Percentiles rank a stretch among this genome's conserved stretches.
Evolutionary conservation across 2,329 filamentous ascomycete genomes (phyloP).

Genomic region (Fusarium musae): DNA sequence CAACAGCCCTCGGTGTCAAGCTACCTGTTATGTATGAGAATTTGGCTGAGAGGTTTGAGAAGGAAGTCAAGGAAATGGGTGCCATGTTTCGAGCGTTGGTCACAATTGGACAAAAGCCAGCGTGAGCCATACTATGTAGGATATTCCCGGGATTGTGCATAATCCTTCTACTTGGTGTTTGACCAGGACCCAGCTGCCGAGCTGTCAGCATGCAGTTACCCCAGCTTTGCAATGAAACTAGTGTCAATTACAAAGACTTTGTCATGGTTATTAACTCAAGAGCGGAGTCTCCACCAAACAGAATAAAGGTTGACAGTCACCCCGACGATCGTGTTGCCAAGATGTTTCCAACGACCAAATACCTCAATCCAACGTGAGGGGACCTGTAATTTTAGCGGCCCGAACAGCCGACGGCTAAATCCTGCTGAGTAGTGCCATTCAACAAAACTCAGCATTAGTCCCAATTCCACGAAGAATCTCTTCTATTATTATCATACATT

Average conservation of each 20-base stretch:
- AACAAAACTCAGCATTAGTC: background rate
- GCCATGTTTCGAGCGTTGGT: slow-evolving; percentile 5
- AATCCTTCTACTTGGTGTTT: background rate
- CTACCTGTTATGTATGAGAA: background rate
- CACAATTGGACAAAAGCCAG: background rate
- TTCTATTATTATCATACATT: no score
- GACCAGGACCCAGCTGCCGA: background rate
- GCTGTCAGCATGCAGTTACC: background rate
- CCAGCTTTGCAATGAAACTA: background rate
- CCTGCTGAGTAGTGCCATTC: background rate
- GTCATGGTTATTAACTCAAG: background rate
- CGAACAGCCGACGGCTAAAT: slow-evolving; percentile 35
- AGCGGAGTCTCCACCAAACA: background rate
- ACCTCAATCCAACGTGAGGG: slow-evolving; percentile 2
- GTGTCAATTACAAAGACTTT: background rate
- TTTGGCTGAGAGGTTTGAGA: slow-evolving; percentile 15
- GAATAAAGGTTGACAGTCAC: background rate
- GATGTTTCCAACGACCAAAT: background rate
- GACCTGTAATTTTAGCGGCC: slow-evolving; percentile 10
- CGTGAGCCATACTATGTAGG: background rate
- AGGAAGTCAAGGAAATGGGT: slow-evolving; percentile 7
- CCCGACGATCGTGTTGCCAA: slow-evolving; percentile 12
- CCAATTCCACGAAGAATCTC: background rate
- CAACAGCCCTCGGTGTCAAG: background rate
- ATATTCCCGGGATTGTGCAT: background rate